A percentile compares a stretch with the other conserved stretches of the same genome.
phyloP scores from a whole-genome alignment of 2,329 filamentous ascomycete species.

The Fusarium graminum region DNA sequence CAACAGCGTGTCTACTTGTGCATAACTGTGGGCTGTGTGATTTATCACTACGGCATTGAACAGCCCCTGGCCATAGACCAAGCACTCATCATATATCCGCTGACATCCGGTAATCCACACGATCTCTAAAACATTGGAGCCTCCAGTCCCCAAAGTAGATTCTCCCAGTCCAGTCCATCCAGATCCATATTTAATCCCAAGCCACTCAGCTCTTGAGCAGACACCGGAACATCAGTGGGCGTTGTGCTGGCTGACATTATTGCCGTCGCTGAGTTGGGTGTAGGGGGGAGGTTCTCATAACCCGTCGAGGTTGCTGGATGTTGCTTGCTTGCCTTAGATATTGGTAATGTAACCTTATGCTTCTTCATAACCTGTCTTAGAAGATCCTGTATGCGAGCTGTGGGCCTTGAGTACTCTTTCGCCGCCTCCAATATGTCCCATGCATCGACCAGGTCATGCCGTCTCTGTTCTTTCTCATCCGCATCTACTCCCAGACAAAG shows the following conservation, averaged over 20 bases:
- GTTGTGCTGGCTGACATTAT: slow-evolving; percentile 28
- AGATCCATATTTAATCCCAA: slow-evolving; percentile 51
- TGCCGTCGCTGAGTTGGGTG: slow-evolving; percentile 47
- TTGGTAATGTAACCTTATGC: slow-evolving; percentile 46
- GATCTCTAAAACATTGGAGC: slow-evolving; percentile 50
- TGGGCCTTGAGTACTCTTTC: slow-evolving; percentile 49
- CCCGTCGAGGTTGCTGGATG: not conserved
- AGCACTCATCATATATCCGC: not conserved
- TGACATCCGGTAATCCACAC: not conserved
- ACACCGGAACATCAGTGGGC: slow-evolving; percentile 26
- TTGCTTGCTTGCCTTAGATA: slow-evolving; percentile 14
- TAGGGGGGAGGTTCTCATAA: slow-evolving; percentile 45
- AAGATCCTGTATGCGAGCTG: slow-evolving; percentile 51
- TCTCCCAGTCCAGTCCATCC: slow-evolving; percentile 55
- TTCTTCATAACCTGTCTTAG: slow-evolving; percentile 52
- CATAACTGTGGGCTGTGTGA: not conserved
- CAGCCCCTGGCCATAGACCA: not conserved
- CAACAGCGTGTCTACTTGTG: not conserved
- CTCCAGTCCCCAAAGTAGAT: slow-evolving; percentile 53
- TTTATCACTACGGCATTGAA: not conserved
- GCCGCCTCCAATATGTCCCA: slow-evolving; percentile 54
- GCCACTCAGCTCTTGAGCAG: slow-evolving; percentile 47
- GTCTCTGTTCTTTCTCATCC: slow-evolving; percentile 43
- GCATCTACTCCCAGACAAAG: slow-evolving; percentile 48
- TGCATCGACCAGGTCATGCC: slow-evolving; percentile 49